phyloP scores from a whole-genome alignment of 306 rosid genomes.

The Castanospermum australe region DNA sequence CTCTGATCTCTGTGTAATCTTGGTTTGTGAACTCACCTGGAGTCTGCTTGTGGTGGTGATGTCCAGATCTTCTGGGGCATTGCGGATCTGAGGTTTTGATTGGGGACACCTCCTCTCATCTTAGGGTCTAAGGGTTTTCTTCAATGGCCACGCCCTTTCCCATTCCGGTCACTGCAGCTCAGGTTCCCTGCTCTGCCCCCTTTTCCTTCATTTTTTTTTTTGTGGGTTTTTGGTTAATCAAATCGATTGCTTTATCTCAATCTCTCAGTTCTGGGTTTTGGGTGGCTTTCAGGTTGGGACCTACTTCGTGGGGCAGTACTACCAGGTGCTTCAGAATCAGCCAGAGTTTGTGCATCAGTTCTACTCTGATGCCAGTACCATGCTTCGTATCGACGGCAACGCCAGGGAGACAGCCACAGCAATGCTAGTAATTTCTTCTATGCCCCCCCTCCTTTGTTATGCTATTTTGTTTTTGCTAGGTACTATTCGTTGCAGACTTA shows the following conservation, averaged over 20 bases:
- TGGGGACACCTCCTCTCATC: neutral
- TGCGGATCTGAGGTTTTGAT: constrained; percentile 41
- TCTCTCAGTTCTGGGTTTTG: neutral
- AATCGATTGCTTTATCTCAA: neutral
- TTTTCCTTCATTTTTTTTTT: neutral
- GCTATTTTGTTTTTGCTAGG: neutral
- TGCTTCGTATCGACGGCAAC: constrained; percentile 79
- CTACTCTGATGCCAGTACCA: constrained; percentile 90
- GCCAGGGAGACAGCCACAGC: constrained; percentile 71
- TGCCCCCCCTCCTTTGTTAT: neutral
- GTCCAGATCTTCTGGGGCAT: constrained; percentile 37
- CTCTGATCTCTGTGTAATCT: neutral
- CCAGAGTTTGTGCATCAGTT: constrained; percentile 90
- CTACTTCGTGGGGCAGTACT: constrained; percentile 95
- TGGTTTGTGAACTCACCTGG: neutral
- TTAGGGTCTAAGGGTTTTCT: constrained; percentile 66
- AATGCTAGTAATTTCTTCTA: constrained; percentile 61
- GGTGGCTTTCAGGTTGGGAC: constrained; percentile 71
- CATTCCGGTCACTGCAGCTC: constrained; percentile 81
- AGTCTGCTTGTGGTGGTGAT: constrained; percentile 19
- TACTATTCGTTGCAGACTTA: neutral
- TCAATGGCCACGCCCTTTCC: constrained; percentile 81
- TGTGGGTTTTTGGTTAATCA: too few species aligned
- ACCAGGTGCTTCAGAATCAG: constrained; percentile 88
- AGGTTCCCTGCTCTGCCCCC: constrained; percentile 47